Base-by-base conservation (phyloP, 202 grass and related monocot species). In the Carex arenaria region DNA sequence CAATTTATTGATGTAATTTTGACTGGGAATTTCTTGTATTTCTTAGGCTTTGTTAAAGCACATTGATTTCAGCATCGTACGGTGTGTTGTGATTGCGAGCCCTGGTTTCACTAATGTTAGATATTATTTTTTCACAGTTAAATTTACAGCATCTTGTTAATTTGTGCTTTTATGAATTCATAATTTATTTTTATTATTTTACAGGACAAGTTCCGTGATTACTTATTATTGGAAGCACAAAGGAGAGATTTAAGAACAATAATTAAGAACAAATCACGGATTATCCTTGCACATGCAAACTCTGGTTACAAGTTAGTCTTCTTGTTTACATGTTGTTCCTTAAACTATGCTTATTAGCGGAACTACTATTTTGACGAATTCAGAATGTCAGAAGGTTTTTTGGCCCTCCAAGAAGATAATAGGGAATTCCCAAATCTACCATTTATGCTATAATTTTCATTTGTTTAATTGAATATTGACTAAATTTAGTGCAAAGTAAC, bases 71-170 rank as follows among this genome's bases (percentile, higher is more conserved):
- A 86, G 87, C 81, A 86, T 93, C 15, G 83, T 98, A 67, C 86
- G 85, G 30, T 98, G 95, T 85, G 91, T 92, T 83, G 95, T 95
- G 40, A 90, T 98, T 90, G 95, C 93, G 86, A 95, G 95, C 78
- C 91, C 95, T 11, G 95, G 95, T 85, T 95, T 98, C 85, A 98
- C 93, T 43, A 98, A 98, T 93, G 95, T 98, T 87, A 82, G 76
- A 54, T 11, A 64, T 60, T 22, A 59, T 66, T 85, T 77, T 15
- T 19, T 59, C 15, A 78, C 28, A 22, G 18, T 22, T 38, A 60
- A 76, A 20, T 78, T 11, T 40, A 60, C 74, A 36, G 54, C 14
- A 40, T n/a, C 30, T 36, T 78, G 12, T 76, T 26, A 26, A 26
- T 26, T 56, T 32, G 26, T 18, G 57, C 30, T 80, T 80, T 54